These are phyloP conservation scores for Linum lewisii DNA, from an alignment of 345 rosid species.

Conservation along the genomic window DNA sequence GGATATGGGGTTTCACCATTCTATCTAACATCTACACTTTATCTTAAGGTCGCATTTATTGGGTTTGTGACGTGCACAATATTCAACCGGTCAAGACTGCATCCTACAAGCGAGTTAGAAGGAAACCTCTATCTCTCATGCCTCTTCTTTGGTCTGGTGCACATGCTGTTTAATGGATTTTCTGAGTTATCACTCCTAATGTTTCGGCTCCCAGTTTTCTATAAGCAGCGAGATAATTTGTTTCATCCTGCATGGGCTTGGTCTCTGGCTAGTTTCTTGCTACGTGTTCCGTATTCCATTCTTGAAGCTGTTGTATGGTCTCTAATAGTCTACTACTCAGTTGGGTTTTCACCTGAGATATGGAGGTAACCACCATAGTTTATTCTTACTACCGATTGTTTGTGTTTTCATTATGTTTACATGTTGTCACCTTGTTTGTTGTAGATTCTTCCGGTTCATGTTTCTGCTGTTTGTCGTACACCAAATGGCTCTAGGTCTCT, in stretches of 20 bases:
- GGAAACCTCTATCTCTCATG: constrained; percentile 69
- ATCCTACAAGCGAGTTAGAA: constrained; percentile 59
- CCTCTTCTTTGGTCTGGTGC: constrained; percentile 75
- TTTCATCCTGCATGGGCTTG: constrained; percentile 96
- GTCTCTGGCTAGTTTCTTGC: constrained; percentile 66
- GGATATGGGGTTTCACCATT: background rate
- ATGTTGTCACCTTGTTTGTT: constrained; percentile 9
- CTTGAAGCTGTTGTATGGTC: constrained; percentile 86
- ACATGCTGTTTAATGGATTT: constrained; percentile 86
- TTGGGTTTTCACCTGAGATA: constrained; percentile 69
- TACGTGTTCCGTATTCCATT: constrained; percentile 80
- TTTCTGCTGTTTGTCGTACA: constrained; percentile 61
- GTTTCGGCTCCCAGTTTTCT: constrained; percentile 78
- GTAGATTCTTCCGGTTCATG: constrained; percentile 80
- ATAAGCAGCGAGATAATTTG: constrained; percentile 80
- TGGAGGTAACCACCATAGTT: constrained; percentile 38
- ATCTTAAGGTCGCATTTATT: constrained; percentile 61
- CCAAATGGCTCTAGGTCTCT: constrained; percentile 90
- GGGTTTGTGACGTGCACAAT: constrained; percentile 74
- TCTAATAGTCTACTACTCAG: constrained; percentile 62
- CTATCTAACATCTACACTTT: background rate
- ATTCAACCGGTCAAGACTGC: constrained; percentile 66
- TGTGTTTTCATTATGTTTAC: constrained; percentile 7
- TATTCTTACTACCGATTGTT: background rate
- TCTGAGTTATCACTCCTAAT: constrained; percentile 78